phyloP scores from a whole-genome alignment of 768 basidiomycete species.

The Lepiota brunneoincarnata region DNA sequence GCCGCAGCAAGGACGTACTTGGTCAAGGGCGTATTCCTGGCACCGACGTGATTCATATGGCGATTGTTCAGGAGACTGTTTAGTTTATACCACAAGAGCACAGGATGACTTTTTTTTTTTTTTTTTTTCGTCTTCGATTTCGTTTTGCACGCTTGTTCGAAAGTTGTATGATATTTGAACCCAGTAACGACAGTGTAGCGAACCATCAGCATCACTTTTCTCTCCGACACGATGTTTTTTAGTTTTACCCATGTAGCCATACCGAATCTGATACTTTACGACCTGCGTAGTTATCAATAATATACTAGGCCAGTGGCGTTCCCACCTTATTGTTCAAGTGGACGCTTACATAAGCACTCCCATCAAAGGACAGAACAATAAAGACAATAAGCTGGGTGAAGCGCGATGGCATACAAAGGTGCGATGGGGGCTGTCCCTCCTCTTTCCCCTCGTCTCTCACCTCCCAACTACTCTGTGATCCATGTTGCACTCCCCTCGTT shows the following conservation, averaged over 20 bases:
- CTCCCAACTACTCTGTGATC: not conserved
- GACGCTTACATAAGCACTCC: conserved; percentile 20
- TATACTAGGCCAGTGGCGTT: not conserved
- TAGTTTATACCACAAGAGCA: conserved; percentile 7
- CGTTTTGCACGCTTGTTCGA: conserved; percentile 23
- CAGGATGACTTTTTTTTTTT: conserved; percentile 4
- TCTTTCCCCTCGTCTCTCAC: conserved; percentile 15
- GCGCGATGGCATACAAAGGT: conserved; percentile 20
- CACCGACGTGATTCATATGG: conserved; percentile 40
- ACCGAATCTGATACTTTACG: not conserved
- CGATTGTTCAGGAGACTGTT: conserved; percentile 39
- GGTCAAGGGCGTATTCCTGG: conserved; percentile 15
- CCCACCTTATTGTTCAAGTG: conserved; percentile 27
- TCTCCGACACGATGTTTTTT: conserved; percentile 3
- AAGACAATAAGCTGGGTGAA: conserved; percentile 23
- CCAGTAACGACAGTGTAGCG: too few relatives aligned
- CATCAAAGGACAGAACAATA: conserved; percentile 25
- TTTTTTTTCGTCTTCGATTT: conserved; percentile 2
- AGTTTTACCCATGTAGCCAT: conserved; percentile 15
- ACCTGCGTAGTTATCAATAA: not conserved
- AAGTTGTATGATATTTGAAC: not conserved
- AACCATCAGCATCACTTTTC: not conserved
- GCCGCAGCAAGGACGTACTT: conserved; percentile 24
- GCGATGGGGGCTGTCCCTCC: not conserved
- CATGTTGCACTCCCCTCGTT: not conserved